Evolutionary conservation across 2,329 filamentous ascomycete genomes (phyloP).

Genomic region (Paramyrothecium roridum): DNA sequence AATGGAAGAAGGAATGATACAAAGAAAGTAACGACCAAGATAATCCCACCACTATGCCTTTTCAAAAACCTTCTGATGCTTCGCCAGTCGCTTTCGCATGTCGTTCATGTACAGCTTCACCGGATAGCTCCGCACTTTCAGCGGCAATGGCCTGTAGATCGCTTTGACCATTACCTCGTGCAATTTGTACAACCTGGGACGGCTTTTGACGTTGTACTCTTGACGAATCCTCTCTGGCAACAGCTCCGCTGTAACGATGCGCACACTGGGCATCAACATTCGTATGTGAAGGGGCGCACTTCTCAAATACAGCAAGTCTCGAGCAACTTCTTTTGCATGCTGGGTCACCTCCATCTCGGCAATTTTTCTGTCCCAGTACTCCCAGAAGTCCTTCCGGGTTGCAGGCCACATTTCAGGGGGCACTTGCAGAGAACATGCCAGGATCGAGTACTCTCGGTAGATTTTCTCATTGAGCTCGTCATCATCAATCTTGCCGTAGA

Average conservation of each 20-base stretch:
- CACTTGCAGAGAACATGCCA: slow-evolving; percentile 17
- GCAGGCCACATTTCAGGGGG: slow-evolving; percentile 29
- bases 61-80: slow-evolving; percentile 10
- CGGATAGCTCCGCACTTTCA: slow-evolving; percentile 21
- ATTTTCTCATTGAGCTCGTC: slow-evolving; percentile 17
- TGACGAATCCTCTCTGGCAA: slow-evolving; percentile 14
- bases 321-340: slow-evolving; percentile 16
- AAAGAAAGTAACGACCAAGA: too few relatives aligned
- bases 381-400: slow-evolving; percentile 25
- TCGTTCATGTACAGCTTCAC: slow-evolving; percentile 15
- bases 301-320: slow-evolving; percentile 13
- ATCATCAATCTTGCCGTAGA: slow-evolving; percentile 24
- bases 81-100: slow-evolving; percentile 10
- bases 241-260: slow-evolving; percentile 15
- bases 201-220: slow-evolving; percentile 12
- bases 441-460: slow-evolving; percentile 18
- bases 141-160: slow-evolving; percentile 24
- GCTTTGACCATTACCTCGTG: slow-evolving; percentile 17
- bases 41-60: slow-evolving; percentile 5
- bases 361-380: slow-evolving; percentile 32
- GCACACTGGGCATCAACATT: slow-evolving; percentile 14
- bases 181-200: slow-evolving; percentile 8
- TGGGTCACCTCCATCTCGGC: slow-evolving; percentile 23
- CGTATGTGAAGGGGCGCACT: slow-evolving; percentile 13
- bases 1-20: too few relatives aligned